Percentiles rank a stretch among this genome's conserved stretches.
Conservation (phyloP, 2,329 filamentous ascomycete genomes). For the Xylogone sp. region DNA sequence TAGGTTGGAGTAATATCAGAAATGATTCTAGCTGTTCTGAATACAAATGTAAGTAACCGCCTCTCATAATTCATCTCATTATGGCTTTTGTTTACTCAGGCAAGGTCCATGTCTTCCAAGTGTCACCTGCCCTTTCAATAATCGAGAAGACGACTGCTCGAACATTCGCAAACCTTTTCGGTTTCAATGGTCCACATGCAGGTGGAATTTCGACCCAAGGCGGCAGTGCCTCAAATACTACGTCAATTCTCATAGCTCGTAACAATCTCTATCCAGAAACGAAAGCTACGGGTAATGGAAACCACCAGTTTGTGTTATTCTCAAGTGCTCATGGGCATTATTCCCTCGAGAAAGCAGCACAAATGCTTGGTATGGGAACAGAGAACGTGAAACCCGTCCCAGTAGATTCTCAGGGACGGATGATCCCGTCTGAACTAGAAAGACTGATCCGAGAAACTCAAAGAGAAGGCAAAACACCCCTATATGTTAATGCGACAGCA, state of each 20-base stretch:
- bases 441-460: slow-evolving; percentile 58
- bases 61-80: neutral
- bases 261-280: slow-evolving; percentile 80
- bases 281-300: slow-evolving; percentile 67
- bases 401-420: slow-evolving; percentile 68
- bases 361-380: slow-evolving; percentile 80
- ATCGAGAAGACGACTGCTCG: slow-evolving; percentile 81
- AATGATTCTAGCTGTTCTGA: slow-evolving; percentile 77
- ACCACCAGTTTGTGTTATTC: slow-evolving; percentile 72
- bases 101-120: slow-evolving; percentile 84
- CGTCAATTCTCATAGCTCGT: slow-evolving; percentile 80
- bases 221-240: slow-evolving; percentile 79
- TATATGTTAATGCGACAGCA: slow-evolving; percentile 94
- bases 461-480: slow-evolving; percentile 69
- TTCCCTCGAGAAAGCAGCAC: slow-evolving; percentile 90
- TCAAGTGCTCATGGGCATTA: slow-evolving; percentile 91
- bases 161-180: slow-evolving; percentile 72
- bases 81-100: slow-evolving; percentile 5
- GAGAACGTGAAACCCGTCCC: slow-evolving; percentile 69
- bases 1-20: slow-evolving; percentile 81
- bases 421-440: slow-evolving; percentile 65
- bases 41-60: slow-evolving; percentile 69
- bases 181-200: slow-evolving; percentile 62
- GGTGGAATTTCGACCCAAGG: slow-evolving; percentile 73
- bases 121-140: slow-evolving; percentile 82